Percentiles rank a stretch among this genome's conserved stretches.
phyloP scores from a whole-genome alignment of 2,329 filamentous ascomycete species.

The Diaporthe sp. region DNA sequence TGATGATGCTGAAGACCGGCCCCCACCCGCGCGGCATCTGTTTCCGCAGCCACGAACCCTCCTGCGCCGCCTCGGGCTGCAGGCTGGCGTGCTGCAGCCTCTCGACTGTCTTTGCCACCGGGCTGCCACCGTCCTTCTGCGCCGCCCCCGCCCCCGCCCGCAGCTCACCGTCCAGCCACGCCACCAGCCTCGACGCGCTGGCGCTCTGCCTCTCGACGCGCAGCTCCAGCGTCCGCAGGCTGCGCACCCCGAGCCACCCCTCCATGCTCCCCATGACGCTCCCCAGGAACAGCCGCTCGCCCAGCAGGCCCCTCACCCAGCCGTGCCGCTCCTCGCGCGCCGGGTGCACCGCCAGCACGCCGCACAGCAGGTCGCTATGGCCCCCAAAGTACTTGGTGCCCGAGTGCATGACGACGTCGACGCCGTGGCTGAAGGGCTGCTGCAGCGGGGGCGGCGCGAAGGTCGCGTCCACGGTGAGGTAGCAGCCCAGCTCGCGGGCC shows the following conservation, averaged over 20 bases:
- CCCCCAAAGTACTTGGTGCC: conserved; percentile 98
- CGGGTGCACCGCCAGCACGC: conserved; percentile 78
- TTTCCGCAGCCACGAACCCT: conserved; percentile 78
- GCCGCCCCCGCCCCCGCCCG: conserved; percentile 36
- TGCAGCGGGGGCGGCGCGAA: conserved; percentile 92
- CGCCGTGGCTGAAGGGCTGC: conserved; percentile 85
- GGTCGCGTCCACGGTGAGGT: conserved; percentile 88
- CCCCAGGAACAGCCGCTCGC: conserved; percentile 83
- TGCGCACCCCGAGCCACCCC: conserved; percentile 91
- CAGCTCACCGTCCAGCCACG: conserved; percentile 74
- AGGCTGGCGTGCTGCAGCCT: conserved; percentile 83
- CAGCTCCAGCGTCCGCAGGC: conserved; percentile 87
- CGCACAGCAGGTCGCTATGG: conserved; percentile 93
- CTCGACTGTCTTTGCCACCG: conserved; percentile 67
- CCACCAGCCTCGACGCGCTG: conserved; percentile 77
- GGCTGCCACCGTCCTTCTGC: conserved; percentile 45
- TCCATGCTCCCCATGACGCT: conserved; percentile 90
- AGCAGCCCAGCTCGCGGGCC: conserved; percentile 80
- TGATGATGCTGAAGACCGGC: conserved; percentile 84
- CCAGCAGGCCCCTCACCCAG: conserved; percentile 72
- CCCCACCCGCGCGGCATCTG: conserved; percentile 96
- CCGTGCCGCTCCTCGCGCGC: conserved; percentile 53
- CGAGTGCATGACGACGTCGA: conserved; percentile 90
- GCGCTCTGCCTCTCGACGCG: conserved; percentile 82
- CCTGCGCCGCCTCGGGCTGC: conserved; percentile 73